Percentiles rank a stretch among this genome's conserved stretches.
Evolutionary conservation across 2,329 filamentous ascomycete genomes (phyloP).

Genomic region (Talaromyces atroroseus): DNA sequence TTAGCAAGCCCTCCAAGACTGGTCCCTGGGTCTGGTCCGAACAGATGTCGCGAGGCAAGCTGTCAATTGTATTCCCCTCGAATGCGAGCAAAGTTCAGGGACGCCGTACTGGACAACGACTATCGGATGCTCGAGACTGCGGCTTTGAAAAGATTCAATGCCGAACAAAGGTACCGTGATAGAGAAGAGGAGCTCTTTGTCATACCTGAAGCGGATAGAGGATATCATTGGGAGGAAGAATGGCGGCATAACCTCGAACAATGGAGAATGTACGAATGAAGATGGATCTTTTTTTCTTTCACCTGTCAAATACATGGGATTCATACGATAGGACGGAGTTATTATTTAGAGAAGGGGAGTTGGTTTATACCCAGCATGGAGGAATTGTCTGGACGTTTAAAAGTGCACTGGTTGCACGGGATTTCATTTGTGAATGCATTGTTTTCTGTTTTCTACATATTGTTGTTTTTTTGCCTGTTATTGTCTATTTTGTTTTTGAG

Average conservation of each 20-base stretch:
- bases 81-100: conserved; percentile 69
- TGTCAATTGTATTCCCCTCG: conserved; percentile 77
- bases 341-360: background rate
- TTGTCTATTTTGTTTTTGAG: background rate
- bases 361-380: background rate
- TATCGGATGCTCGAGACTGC: conserved; percentile 58
- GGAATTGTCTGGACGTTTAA: background rate
- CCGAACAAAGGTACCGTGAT: conserved; percentile 56
- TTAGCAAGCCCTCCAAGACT: conserved; percentile 59
- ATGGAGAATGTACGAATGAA: conserved; percentile 50
- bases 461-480: conserved; percentile 13
- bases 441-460: background rate
- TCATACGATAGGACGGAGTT: background rate
- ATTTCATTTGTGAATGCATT: conserved; percentile 1
- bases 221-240: conserved; percentile 48
- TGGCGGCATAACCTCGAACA: conserved; percentile 46
- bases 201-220: conserved; percentile 51
- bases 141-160: conserved; percentile 53
- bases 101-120: conserved; percentile 63
- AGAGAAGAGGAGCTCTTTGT: conserved; percentile 48
- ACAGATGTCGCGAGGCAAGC: conserved; percentile 36
- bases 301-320: background rate
- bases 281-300: background rate
- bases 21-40: conserved; percentile 46
- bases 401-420: background rate